These are phyloP conservation scores for Pseudozyma tsukubaensis DNA, from an alignment of 1,284 basidiomycete species.

Conservation along the genomic window DNA sequence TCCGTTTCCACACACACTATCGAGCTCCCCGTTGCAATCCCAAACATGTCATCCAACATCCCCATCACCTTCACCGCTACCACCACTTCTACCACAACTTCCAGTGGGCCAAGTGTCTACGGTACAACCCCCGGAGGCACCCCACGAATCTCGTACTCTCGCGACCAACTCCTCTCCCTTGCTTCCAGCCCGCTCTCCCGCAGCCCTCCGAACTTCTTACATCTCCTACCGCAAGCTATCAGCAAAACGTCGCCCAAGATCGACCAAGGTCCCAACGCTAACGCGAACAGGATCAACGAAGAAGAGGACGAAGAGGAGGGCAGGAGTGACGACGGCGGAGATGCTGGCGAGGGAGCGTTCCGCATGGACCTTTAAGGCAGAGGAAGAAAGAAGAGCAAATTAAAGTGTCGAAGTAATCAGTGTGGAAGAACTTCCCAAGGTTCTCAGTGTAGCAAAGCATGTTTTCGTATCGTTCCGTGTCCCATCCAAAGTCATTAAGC, in stretches of 20 bases:
- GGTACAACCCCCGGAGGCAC: conserved; percentile 55
- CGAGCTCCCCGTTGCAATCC: not conserved
- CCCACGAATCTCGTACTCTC: conserved; percentile 53
- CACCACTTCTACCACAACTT: not conserved
- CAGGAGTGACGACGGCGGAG: too few species aligned
- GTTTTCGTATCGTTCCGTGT: too few species aligned
- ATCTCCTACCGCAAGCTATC: not conserved
- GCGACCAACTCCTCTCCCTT: conserved; percentile 54
- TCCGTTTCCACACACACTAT: not conserved
- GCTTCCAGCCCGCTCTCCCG: conserved; percentile 48
- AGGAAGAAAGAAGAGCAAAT: too few species aligned
- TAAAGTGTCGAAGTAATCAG: too few species aligned
- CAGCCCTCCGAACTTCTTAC: conserved; percentile 22
- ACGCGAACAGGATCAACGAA: too few species aligned
- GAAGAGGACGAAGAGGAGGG: too few species aligned
- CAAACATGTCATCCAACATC: not conserved
- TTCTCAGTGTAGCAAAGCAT: too few species aligned
- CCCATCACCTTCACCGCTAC: not conserved
- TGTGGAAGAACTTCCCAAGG: too few species aligned
- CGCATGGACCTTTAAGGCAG: too few species aligned
- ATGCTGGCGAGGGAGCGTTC: too few species aligned
- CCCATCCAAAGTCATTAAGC: too few species aligned
- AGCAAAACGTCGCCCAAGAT: not conserved
- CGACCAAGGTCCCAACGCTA: not conserved
- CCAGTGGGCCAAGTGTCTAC: conserved; percentile 18